phyloP scores from a whole-genome alignment of 768 basidiomycete species.

The Pleurotus platypus region DNA sequence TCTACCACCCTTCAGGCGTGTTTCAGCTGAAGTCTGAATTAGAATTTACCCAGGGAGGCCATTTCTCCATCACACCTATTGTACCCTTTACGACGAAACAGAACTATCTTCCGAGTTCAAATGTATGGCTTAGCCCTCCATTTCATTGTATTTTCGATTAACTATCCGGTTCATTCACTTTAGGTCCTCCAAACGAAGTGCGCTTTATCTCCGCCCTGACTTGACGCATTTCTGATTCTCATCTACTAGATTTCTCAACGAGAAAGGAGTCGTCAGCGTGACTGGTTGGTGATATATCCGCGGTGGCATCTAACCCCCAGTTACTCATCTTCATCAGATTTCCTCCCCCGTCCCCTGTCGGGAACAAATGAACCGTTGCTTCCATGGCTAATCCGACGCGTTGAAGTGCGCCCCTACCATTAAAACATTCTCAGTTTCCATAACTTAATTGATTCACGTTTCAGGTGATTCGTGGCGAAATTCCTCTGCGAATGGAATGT shows the following conservation, averaged over 20 bases:
- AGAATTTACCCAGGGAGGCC: slow-evolving; percentile 58
- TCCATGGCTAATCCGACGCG: slow-evolving; percentile 80
- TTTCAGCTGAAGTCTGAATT: neutral
- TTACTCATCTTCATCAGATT: slow-evolving; percentile 42
- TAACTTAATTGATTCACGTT: neutral
- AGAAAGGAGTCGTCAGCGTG: slow-evolving; percentile 80
- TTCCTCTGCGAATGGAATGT: slow-evolving; percentile 83
- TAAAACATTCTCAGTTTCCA: neutral
- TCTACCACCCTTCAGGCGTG: neutral
- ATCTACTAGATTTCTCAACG: slow-evolving; percentile 61
- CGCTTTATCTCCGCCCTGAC: neutral
- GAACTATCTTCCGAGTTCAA: slow-evolving; percentile 79
- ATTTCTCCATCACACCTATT: slow-evolving; percentile 84
- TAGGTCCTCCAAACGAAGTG: slow-evolving; percentile 82
- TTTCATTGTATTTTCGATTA: neutral
- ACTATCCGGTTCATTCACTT: neutral
- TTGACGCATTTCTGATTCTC: too few relatives aligned
- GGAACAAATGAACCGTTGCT: slow-evolving; percentile 58
- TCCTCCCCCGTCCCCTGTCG: slow-evolving; percentile 62
- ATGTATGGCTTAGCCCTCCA: slow-evolving; percentile 38
- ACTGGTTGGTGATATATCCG: slow-evolving; percentile 46
- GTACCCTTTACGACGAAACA: slow-evolving; percentile 73
- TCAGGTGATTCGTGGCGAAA: slow-evolving; percentile 76
- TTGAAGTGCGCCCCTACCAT: slow-evolving; percentile 47
- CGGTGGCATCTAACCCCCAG: too few relatives aligned